Percentiles rank a stretch among this genome's conserved stretches.
Evolutionary conservation across 2,329 filamentous ascomycete genomes (phyloP).

Genomic region (Paracoccidioides brasiliensis): DNA sequence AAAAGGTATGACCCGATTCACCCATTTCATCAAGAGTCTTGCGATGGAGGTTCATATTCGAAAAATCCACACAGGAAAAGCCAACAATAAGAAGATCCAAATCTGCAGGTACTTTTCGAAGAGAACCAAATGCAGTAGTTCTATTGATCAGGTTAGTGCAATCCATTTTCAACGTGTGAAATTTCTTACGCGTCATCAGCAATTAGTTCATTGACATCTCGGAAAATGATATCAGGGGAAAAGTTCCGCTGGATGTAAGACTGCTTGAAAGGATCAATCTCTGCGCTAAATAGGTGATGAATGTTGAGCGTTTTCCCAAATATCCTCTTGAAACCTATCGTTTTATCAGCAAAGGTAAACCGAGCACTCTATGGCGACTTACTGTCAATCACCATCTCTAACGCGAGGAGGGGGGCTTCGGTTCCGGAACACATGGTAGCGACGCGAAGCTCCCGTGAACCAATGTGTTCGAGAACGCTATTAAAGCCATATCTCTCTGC

Average conservation of each 20-base stretch:
- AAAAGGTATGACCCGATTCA: conserved; percentile 54
- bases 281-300: conserved; percentile 48
- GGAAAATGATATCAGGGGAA: conserved; percentile 39
- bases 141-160: conserved; percentile 23
- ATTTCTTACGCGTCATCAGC: conserved; percentile 36
- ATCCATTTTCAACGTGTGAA: not conserved
- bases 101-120: conserved; percentile 41
- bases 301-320: conserved; percentile 30
- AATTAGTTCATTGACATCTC: conserved; percentile 46
- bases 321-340: conserved; percentile 22
- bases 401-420: conserved; percentile 56
- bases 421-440: conserved; percentile 70
- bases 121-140: conserved; percentile 54
- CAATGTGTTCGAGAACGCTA: conserved; percentile 23
- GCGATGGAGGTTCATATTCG: conserved; percentile 45
- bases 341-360: not conserved
- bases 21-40: conserved; percentile 43
- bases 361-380: conserved; percentile 9
- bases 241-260: conserved; percentile 52
- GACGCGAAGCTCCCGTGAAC: conserved; percentile 36
- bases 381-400: conserved; percentile 44
- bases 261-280: conserved; percentile 52
- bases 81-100: conserved; percentile 58
- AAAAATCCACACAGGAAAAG: conserved; percentile 66
- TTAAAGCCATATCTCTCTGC: conserved; percentile 23